phyloP scores from a whole-genome alignment of 768 basidiomycete genomes.

The Gymnopilus dilepis region DNA sequence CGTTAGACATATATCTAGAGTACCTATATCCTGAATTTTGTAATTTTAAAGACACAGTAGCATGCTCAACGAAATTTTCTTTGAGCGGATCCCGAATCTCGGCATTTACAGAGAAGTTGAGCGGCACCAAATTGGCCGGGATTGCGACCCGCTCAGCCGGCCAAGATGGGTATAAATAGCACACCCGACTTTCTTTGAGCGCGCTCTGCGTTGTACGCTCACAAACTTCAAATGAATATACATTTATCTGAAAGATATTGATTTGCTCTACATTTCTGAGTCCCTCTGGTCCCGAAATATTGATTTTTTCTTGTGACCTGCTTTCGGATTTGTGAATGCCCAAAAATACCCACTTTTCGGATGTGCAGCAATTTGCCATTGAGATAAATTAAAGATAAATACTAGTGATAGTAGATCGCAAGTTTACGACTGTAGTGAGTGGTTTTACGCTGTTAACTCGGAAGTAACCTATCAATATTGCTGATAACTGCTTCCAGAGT shows the following conservation, averaged over 20 bases:
- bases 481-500: neutral
- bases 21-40: neutral
- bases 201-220: neutral
- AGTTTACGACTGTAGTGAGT: neutral
- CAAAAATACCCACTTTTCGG: neutral
- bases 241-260: neutral
- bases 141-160: neutral
- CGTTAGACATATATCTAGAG: neutral
- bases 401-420: neutral
- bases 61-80: neutral
- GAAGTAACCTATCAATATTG: neutral
- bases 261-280: neutral
- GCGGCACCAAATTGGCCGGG: neutral
- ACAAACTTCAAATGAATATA: neutral
- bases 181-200: neutral
- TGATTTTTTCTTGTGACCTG: neutral
- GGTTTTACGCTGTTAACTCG: neutral
- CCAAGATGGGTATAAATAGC: neutral
- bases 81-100: neutral
- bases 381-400: neutral
- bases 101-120: neutral
- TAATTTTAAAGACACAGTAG: neutral
- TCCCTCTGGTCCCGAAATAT: neutral
- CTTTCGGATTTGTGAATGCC: neutral
- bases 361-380: neutral